These are phyloP conservation scores for Boletus albobrunnescens DNA, from an alignment of 1,284 basidiomycete species.

Conservation along the genomic window DNA sequence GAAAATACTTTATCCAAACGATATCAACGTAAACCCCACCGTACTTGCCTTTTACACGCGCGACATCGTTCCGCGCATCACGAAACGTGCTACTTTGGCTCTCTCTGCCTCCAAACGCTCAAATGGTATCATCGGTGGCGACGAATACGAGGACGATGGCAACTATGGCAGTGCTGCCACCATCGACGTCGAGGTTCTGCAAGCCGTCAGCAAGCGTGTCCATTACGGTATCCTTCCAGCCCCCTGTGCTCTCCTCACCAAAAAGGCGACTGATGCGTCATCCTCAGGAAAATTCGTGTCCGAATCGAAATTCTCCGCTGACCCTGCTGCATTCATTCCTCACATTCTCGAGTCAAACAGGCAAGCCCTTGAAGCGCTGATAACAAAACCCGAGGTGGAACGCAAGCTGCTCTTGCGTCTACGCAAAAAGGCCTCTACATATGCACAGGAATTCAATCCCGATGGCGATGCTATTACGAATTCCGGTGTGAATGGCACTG, in stretches of 20 bases:
- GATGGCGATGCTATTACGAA: constrained; percentile 55
- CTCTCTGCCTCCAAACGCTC: constrained; percentile 62
- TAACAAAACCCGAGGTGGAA: constrained; percentile 97
- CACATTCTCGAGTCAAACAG: constrained; percentile 82
- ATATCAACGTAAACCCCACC: constrained; percentile 82
- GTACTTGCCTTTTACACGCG: constrained; percentile 89
- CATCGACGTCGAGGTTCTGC: constrained; percentile 91
- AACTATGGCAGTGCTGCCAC: constrained; percentile 96
- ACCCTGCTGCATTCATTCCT: constrained; percentile 86
- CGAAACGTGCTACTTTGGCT: constrained; percentile 59
- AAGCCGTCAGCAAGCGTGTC: constrained; percentile 91
- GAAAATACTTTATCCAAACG: constrained; percentile 75
- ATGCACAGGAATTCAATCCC: constrained; percentile 85
- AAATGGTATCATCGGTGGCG: constrained; percentile 60
- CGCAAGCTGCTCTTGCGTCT: constrained; percentile 81
- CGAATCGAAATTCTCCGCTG: constrained; percentile 88
- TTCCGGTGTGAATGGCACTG: constrained; percentile 28
- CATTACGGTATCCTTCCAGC: constrained; percentile 81
- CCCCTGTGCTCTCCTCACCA: not conserved
- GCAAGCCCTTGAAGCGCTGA: constrained; percentile 74
- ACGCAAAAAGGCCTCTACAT: constrained; percentile 87
- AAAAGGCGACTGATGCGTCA: constrained; percentile 1
- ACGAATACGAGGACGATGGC: constrained; percentile 82
- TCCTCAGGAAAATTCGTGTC: constrained; percentile 92
- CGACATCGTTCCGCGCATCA: constrained; percentile 80